A percentile compares a stretch with the other conserved stretches of the same genome.
These are phyloP conservation scores for Colletotrichum trifolii DNA, from an alignment of 2,329 filamentous ascomycete species.

Conservation along the genomic window DNA sequence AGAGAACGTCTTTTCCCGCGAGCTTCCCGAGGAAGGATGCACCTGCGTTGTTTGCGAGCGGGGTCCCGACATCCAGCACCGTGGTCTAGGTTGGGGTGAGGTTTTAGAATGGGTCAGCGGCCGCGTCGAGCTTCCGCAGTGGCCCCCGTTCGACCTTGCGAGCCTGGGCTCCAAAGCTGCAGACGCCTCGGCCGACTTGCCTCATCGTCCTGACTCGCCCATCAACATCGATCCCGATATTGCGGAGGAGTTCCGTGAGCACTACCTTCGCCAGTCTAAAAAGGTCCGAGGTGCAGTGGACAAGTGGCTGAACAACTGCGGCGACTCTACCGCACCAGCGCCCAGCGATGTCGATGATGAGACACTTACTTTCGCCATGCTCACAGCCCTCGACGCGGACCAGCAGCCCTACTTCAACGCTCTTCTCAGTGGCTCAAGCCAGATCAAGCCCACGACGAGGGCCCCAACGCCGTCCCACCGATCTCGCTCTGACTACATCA, in stretches of 20 bases:
- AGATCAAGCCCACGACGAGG: conserved; percentile 66
- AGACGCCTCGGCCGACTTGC: conserved; percentile 68
- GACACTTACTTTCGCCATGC: conserved; percentile 90
- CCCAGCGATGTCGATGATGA: conserved; percentile 94
- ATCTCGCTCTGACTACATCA: conserved; percentile 77
- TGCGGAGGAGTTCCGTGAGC: conserved; percentile 90
- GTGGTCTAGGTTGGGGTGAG: conserved; percentile 92
- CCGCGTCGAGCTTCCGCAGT: conserved; percentile 83
- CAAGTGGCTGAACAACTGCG: conserved; percentile 86
- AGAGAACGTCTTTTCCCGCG: conserved; percentile 93
- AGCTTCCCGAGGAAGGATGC: conserved; percentile 89
- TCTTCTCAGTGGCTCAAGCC: conserved; percentile 71
- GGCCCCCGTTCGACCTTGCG: conserved; percentile 87
- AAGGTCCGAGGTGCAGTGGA: conserved; percentile 94
- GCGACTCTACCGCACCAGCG: conserved; percentile 77
- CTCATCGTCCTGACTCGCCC: conserved; percentile 68
- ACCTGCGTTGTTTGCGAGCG: conserved; percentile 84
- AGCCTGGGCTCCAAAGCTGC: conserved; percentile 70
- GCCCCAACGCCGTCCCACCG: conserved; percentile 77
- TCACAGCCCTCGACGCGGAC: conserved; percentile 83
- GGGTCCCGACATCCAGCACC: conserved; percentile 66
- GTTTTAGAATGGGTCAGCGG: conserved; percentile 94
- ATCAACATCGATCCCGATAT: conserved; percentile 91
- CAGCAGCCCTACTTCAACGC: conserved; percentile 86
- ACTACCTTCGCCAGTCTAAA: conserved; percentile 91